Evolutionary conservation across 768 basidiomycete species (phyloP).

Genomic region (Kockovaella imperatae): DNA sequence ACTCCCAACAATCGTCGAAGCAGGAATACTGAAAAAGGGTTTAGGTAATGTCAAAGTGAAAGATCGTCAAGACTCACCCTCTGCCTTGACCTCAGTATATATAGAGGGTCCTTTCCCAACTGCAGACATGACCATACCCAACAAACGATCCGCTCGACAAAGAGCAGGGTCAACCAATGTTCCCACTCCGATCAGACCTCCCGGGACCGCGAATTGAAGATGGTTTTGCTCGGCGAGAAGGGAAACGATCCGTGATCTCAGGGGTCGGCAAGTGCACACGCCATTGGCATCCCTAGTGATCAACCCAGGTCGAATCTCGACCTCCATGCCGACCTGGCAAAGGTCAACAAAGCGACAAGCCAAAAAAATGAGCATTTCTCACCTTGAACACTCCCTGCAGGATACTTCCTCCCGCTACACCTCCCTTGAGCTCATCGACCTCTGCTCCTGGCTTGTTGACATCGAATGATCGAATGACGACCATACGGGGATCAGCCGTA

Average conservation of each 20-base stretch:
- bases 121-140: constrained; percentile 91
- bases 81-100: constrained; percentile 56
- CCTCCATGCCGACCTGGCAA: constrained; percentile 66
- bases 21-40: constrained; percentile 58
- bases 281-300: constrained; percentile 91
- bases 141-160: constrained; percentile 90
- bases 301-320: constrained; percentile 94
- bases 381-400: constrained; percentile 77
- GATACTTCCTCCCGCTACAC: constrained; percentile 95
- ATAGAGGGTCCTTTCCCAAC: constrained; percentile 91
- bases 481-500: constrained; percentile 78
- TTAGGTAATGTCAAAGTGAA: neutral
- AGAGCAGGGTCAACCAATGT: constrained; percentile 93
- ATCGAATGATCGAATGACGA: constrained; percentile 98
- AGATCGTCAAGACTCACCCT: constrained; percentile 35
- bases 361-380: constrained; percentile 4
- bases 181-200: constrained; percentile 96
- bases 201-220: constrained; percentile 89
- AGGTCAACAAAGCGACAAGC: neutral
- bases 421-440: constrained; percentile 93
- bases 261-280: constrained; percentile 82
- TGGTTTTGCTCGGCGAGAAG: constrained; percentile 92
- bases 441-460: constrained; percentile 98
- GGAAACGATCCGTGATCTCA: constrained; percentile 82
- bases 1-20: constrained; percentile 94